Percentiles rank a stretch among this genome's conserved stretches.
Conservation (phyloP, 1,284 basidiomycete species). For the Apiotrichum veenhuisii region DNA sequence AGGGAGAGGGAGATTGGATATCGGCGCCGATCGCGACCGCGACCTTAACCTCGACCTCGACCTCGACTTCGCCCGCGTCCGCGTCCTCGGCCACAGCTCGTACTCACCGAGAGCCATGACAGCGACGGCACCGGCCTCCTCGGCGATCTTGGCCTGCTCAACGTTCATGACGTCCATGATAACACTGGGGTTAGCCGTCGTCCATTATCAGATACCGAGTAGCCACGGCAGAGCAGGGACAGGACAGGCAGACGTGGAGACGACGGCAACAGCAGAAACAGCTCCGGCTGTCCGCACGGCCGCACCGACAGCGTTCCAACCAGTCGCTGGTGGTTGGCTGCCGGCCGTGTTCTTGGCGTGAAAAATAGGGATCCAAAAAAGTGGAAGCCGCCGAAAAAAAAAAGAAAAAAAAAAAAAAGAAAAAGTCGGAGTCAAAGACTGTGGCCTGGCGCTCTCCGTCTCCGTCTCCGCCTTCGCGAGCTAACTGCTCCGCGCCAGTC, state of each 20-base stretch:
- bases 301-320: background rate
- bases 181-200: slow-evolving; percentile 60
- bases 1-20: too few species aligned
- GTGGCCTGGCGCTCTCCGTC: too few species aligned
- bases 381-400: background rate
- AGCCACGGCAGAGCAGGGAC: background rate
- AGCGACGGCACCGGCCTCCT: slow-evolving; percentile 95
- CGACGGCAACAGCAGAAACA: too few species aligned
- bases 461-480: too few species aligned
- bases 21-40: too few species aligned
- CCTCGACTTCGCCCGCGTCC: too few species aligned
- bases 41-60: too few species aligned
- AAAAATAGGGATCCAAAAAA: background rate
- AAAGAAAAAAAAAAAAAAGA: background rate
- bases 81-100: background rate
- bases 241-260: background rate
- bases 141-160: slow-evolving; percentile 81
- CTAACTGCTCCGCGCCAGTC: too few species aligned
- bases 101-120: slow-evolving; percentile 76
- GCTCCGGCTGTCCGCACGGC: background rate
- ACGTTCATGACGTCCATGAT: slow-evolving; percentile 75
- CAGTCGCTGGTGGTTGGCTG: background rate
- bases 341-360: too few species aligned
- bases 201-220: background rate
- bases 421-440: background rate